Conservation (phyloP, 768 basidiomycete species). For the Rhodotorula babjevae region DNA sequence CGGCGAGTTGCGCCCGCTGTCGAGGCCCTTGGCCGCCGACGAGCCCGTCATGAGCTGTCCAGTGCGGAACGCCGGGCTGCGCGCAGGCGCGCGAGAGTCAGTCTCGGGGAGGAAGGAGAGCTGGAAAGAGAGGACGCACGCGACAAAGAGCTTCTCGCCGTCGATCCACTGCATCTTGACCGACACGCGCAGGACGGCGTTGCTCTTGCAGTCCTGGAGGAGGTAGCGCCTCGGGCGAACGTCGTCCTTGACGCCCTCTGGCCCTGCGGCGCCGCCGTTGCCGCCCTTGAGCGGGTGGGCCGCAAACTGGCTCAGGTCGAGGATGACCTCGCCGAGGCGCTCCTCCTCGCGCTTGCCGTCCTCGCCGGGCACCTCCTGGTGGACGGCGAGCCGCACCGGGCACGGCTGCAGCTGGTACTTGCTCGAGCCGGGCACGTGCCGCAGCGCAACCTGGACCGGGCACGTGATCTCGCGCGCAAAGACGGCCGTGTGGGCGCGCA, state of each 20-base stretch:
- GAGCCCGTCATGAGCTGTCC: neutral
- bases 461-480: conserved; percentile 33
- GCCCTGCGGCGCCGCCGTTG: neutral
- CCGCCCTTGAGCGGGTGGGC: neutral
- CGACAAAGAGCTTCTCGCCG: conserved; percentile 33
- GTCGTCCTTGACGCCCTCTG: neutral
- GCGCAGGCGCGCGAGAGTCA: neutral
- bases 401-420: conserved; percentile 28
- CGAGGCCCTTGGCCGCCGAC: neutral
- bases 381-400: conserved; percentile 21
- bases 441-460: conserved; percentile 29
- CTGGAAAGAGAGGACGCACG: conserved; percentile 23
- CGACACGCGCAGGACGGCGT: conserved; percentile 39
- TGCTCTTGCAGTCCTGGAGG: conserved; percentile 40
- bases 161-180: conserved; percentile 42
- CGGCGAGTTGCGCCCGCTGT: conserved; percentile 3
- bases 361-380: conserved; percentile 24
- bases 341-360: conserved; percentile 35
- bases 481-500: conserved; percentile 28
- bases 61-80: conserved; percentile 21
- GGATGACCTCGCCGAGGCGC: conserved; percentile 37
- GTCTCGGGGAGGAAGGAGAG: neutral
- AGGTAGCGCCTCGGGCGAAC: conserved; percentile 34
- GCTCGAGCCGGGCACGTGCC: conserved; percentile 3
- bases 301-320: conserved; percentile 40